phyloP scores from a whole-genome alignment of 2,329 filamentous ascomycete species.

The Metarhizium rileyi region DNA sequence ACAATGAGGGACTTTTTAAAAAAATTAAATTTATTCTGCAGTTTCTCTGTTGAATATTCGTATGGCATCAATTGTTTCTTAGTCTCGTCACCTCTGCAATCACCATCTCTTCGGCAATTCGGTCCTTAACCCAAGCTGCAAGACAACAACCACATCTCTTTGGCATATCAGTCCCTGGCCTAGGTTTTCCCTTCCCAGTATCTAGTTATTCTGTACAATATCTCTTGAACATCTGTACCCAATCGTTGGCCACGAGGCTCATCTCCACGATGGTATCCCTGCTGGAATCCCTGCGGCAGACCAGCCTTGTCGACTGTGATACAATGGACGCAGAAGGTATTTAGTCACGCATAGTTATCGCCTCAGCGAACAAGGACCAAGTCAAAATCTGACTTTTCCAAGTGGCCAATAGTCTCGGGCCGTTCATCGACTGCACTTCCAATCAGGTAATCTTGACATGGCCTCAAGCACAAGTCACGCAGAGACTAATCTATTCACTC shows the following conservation, averaged over 20 bases:
- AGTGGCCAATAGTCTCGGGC: conserved; percentile 16
- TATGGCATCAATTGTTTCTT: too few relatives aligned
- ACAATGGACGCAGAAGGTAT: conserved; percentile 25
- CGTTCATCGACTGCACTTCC: conserved; percentile 27
- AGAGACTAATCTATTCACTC: background rate
- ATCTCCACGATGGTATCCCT: conserved; percentile 15
- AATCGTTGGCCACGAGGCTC: too few relatives aligned
- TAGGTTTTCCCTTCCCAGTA: too few relatives aligned
- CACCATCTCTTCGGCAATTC: background rate
- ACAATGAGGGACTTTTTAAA: too few relatives aligned
- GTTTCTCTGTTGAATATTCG: too few relatives aligned
- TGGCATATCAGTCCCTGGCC: background rate
- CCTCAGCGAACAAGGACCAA: too few relatives aligned
- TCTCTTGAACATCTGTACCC: too few relatives aligned
- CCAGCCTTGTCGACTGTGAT: conserved; percentile 24
- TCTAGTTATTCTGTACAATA: too few relatives aligned
- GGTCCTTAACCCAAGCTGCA: background rate
- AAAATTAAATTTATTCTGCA: too few relatives aligned
- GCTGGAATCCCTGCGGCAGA: conserved; percentile 17
- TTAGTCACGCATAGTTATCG: too few relatives aligned
- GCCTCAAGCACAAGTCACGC: background rate
- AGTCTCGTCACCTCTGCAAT: background rate
- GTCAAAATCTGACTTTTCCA: conserved; percentile 7
- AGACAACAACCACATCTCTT: background rate
- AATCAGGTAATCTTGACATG: conserved; percentile 18